These are phyloP conservation scores for Diplodia scrobiculata DNA, from an alignment of 2,329 filamentous ascomycete species.

Conservation along the genomic window DNA sequence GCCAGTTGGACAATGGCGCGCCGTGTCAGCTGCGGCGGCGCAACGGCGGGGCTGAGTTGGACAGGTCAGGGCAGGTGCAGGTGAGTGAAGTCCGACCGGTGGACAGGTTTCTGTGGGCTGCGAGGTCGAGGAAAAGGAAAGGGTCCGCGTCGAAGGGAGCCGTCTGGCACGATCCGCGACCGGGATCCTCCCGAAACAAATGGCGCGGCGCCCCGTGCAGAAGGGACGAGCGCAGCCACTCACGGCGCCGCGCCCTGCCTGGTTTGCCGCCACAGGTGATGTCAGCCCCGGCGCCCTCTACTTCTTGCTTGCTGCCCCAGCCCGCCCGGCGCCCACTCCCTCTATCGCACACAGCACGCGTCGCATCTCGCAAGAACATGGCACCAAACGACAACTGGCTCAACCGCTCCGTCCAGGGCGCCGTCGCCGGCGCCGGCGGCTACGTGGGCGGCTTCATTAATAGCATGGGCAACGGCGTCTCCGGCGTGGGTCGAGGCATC, in stretches of 20 bases:
- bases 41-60: background rate
- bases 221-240: constrained; percentile 1
- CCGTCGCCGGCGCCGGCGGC: constrained; percentile 49
- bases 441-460: constrained; percentile 49
- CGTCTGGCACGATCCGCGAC: constrained; percentile 20
- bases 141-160: constrained; percentile 27
- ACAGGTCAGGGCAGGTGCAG: constrained; percentile 18
- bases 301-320: background rate
- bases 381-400: constrained; percentile 50
- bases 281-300: constrained; percentile 7
- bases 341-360: background rate
- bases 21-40: background rate
- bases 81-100: background rate
- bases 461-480: constrained; percentile 51
- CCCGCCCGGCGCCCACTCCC: background rate
- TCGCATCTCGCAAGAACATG: constrained; percentile 23
- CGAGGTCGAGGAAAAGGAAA: constrained; percentile 24
- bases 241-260: background rate
- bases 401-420: constrained; percentile 48
- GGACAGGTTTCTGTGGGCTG: constrained; percentile 9
- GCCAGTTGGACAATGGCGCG: background rate
- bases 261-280: constrained; percentile 15
- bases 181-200: constrained; percentile 19
- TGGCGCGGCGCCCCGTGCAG: constrained; percentile 3
- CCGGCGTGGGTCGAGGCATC: constrained; percentile 50